These are phyloP conservation scores for Claviceps cyperi DNA, from an alignment of 2,329 filamentous ascomycete genomes.

Conservation along the genomic window DNA sequence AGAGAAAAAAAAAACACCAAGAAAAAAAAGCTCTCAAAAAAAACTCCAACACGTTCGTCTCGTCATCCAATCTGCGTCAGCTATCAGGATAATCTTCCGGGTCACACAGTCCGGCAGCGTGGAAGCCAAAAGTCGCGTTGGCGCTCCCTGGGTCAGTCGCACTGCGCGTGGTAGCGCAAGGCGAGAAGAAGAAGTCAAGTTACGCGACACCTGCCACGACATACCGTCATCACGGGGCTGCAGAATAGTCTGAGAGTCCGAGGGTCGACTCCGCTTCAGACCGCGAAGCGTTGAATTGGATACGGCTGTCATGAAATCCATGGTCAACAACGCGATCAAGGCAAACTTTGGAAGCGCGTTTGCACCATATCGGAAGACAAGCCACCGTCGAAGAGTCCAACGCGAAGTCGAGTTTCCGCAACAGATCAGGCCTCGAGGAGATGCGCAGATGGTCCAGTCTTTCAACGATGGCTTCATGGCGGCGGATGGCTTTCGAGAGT, in stretches of 20 bases:
- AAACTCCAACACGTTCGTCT: not conserved
- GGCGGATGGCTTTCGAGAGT: not conserved
- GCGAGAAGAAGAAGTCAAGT: slow-evolving; percentile 4
- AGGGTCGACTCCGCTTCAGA: slow-evolving; percentile 67
- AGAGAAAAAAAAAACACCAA: not conserved
- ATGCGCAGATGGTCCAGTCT: not conserved
- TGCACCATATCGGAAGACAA: not conserved
- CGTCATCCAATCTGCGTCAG: not conserved
- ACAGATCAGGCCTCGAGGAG: not conserved
- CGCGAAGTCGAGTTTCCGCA: no score
- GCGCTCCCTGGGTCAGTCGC: not conserved
- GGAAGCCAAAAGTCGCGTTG: not conserved
- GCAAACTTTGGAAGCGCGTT: not conserved
- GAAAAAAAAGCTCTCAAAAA: not conserved
- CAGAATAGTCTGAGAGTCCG: slow-evolving; percentile 43
- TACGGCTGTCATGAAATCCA: slow-evolving; percentile 24
- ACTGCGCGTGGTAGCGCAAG: slow-evolving; percentile 6
- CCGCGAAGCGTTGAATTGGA: slow-evolving; percentile 46
- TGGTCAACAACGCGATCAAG: slow-evolving; percentile 14
- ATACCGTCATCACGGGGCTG: slow-evolving; percentile 57
- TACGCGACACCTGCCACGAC: slow-evolving; percentile 28
- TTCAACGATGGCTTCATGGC: not conserved
- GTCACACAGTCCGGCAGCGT: slow-evolving; percentile 2
- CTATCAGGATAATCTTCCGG: not conserved
- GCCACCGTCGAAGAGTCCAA: not conserved